Conservation (phyloP, 805 yeast species). For the Priceomyces medius region DNA sequence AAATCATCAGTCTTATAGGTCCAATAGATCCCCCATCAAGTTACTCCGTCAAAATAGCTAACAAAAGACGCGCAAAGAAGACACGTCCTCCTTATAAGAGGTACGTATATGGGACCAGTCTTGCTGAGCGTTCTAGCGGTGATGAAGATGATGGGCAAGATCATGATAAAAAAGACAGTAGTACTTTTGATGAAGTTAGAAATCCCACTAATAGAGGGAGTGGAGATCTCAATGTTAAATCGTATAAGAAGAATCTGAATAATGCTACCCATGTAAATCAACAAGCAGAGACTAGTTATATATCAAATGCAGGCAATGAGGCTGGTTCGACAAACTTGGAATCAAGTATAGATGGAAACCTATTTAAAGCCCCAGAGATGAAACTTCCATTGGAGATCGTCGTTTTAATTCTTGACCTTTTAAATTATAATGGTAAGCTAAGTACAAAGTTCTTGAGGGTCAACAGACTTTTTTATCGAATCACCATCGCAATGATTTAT, state of each 20-base stretch:
- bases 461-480: constrained; percentile 56
- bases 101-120: constrained; percentile 57
- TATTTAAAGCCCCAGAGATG: too few species aligned
- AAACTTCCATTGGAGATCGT: constrained; percentile 38
- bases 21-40: too few species aligned
- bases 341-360: constrained; percentile 17
- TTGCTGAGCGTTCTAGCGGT: constrained; percentile 21
- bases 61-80: constrained; percentile 84
- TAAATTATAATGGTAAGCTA: constrained; percentile 27
- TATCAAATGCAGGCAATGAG: background rate
- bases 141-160: constrained; percentile 20
- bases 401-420: constrained; percentile 28
- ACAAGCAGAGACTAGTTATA: constrained; percentile 9
- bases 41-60: constrained; percentile 67
- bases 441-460: constrained; percentile 57
- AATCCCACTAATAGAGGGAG: constrained; percentile 15
- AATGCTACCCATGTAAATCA: constrained; percentile 11
- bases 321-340: constrained; percentile 3
- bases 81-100: constrained; percentile 74
- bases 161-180: background rate
- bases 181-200: background rate
- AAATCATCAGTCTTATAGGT: too few species aligned
- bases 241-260: too few species aligned
- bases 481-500: constrained; percentile 68
- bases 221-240: constrained; percentile 19